phyloP scores from a whole-genome alignment of 208 protist genomes.

The Acanthamoeba rhysodes region DNA sequence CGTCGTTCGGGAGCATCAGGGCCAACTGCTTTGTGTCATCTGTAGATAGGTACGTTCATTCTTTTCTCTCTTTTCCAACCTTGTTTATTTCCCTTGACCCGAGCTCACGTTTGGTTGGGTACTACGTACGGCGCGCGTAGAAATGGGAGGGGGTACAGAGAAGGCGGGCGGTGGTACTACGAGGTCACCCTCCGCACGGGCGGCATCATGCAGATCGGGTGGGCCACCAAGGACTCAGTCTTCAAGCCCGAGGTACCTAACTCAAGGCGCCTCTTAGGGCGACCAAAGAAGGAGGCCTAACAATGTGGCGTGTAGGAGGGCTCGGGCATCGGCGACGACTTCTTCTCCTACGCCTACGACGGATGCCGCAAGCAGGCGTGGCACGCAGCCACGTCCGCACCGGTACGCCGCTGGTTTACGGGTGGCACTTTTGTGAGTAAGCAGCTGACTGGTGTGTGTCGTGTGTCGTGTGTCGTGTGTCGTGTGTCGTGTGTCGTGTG shows the following conservation, averaged over 20 bases:
- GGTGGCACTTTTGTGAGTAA: too few species aligned
- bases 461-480: too few species aligned
- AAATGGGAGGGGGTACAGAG: neutral
- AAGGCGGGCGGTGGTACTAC: constrained; percentile 32
- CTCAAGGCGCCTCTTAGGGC: neutral
- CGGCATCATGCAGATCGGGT: constrained; percentile 70
- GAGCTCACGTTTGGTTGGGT: too few species aligned
- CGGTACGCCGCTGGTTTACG: constrained; percentile 20
- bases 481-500: too few species aligned
- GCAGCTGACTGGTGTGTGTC: too few species aligned
- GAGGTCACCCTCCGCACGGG: constrained; percentile 64
- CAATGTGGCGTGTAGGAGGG: neutral
- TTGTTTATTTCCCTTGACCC: too few species aligned
- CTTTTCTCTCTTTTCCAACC: neutral
- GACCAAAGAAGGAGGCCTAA: neutral
- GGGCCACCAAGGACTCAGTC: constrained; percentile 50
- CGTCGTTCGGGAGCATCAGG: constrained; percentile 58
- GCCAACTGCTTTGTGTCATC: constrained; percentile 44
- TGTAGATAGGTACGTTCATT: constrained; percentile 29
- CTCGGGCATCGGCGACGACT: constrained; percentile 49
- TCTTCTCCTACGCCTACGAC: constrained; percentile 70
- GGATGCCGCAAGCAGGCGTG: constrained; percentile 4
- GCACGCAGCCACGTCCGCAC: neutral
- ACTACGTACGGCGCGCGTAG: too few species aligned
- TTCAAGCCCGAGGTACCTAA: constrained; percentile 66